phyloP scores from a whole-genome alignment of 1,284 basidiomycete genomes.

The Polyporus tsugae region DNA sequence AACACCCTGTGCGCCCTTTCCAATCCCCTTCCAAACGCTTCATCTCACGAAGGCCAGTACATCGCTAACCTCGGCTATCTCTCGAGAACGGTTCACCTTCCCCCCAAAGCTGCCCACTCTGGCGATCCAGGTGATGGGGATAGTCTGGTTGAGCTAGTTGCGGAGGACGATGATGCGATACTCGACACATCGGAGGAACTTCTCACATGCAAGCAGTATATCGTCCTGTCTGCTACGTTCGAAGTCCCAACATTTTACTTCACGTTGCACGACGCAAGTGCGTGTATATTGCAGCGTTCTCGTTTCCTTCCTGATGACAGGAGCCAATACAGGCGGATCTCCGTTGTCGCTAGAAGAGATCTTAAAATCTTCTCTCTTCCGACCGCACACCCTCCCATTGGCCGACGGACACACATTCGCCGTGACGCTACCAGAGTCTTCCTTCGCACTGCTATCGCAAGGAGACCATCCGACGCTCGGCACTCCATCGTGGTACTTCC shows the following conservation, averaged over 20 bases:
- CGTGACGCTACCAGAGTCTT: conserved; percentile 54
- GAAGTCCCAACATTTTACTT: conserved; percentile 85
- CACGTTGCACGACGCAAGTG: conserved; percentile 68
- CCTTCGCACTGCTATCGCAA: conserved; percentile 81
- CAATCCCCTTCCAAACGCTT: not conserved
- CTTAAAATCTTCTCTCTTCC: conserved; percentile 66
- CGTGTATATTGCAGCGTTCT: not conserved
- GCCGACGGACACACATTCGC: conserved; percentile 58
- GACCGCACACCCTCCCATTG: conserved; percentile 49
- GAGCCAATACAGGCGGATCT: conserved; percentile 60
- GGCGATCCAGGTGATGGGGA: conserved; percentile 9
- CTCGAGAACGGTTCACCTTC: conserved; percentile 46
- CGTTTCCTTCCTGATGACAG: not conserved
- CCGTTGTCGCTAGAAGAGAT: conserved; percentile 66
- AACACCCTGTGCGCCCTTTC: conserved; percentile 55
- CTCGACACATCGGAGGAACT: conserved; percentile 26
- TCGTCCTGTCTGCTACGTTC: conserved; percentile 78
- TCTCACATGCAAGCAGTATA: conserved; percentile 62
- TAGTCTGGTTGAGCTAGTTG: conserved; percentile 13
- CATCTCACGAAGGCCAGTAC: conserved; percentile 40
- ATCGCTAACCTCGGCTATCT: conserved; percentile 57
- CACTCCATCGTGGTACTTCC: conserved; percentile 81
- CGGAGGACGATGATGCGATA: conserved; percentile 22
- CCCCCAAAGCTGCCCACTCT: conserved; percentile 9
- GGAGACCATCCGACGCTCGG: conserved; percentile 83